A percentile compares a stretch with the other conserved stretches of the same genome.
Evolutionary conservation across 805 yeast genomes (phyloP).

Genomic region (Pichia occidentalis): DNA sequence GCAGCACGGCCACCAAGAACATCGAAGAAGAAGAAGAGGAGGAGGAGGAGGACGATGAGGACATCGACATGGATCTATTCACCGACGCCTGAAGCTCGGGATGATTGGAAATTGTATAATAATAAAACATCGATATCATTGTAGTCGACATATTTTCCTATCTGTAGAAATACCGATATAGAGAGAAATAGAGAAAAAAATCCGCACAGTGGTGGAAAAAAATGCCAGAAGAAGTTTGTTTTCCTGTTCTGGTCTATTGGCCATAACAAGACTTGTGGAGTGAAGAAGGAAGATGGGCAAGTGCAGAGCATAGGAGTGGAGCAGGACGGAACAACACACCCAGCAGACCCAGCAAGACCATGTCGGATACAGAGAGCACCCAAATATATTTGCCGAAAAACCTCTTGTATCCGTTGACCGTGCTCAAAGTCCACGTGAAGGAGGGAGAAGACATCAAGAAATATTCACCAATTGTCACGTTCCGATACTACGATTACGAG

Average conservation of each 20-base stretch:
- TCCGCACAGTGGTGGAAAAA: too few relatives aligned
- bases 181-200: too few relatives aligned
- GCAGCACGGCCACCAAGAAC: not conserved
- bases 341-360: not conserved
- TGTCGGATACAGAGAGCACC: conserved; percentile 29
- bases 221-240: too few relatives aligned
- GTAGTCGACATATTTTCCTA: too few relatives aligned
- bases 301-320: too few relatives aligned
- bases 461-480: conserved; percentile 51
- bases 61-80: conserved; percentile 12
- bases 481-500: conserved; percentile 62
- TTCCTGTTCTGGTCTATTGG: too few relatives aligned
- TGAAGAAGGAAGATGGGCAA: too few relatives aligned
- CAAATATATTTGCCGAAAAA: conserved; percentile 52
- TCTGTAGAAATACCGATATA: too few relatives aligned
- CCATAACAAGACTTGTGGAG: too few relatives aligned
- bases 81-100: not conserved
- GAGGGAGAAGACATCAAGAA: conserved; percentile 42
- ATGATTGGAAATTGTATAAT: too few relatives aligned
- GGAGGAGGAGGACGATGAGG: conserved; percentile 8
- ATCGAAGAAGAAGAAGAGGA: conserved; percentile 1
- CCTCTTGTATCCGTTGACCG: conserved; percentile 62
- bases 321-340: too few relatives aligned
- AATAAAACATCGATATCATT: too few relatives aligned
- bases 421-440: conserved; percentile 41